phyloP scores from a whole-genome alignment of 2,329 filamentous ascomycete species.

The Hypomyces rosellus region DNA sequence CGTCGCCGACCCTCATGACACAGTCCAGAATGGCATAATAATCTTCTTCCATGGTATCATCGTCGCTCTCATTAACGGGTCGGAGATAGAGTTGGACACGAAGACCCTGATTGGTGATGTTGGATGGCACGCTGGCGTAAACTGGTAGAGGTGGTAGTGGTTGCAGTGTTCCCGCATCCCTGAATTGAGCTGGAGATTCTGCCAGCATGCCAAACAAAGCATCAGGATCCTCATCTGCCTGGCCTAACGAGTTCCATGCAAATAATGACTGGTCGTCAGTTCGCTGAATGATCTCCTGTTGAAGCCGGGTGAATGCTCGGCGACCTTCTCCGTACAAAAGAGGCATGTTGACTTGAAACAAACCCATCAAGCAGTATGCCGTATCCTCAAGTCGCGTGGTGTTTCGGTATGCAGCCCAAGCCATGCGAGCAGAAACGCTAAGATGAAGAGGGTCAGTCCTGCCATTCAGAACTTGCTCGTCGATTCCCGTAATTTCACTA shows the following conservation, averaged over 20 bases:
- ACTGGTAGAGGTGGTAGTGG: constrained; percentile 5
- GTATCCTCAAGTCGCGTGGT: constrained; percentile 16
- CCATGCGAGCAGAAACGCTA: constrained; percentile 12
- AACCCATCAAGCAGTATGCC: constrained; percentile 16
- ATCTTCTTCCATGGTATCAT: constrained; percentile 3
- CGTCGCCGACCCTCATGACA: constrained; percentile 1
- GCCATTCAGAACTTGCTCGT: constrained; percentile 7
- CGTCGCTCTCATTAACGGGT: neutral
- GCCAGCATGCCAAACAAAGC: constrained; percentile 11
- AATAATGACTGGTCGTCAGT: constrained; percentile 16
- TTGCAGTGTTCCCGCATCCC: constrained; percentile 5
- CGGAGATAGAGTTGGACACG: constrained; percentile 9
- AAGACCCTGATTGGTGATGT: constrained; percentile 11
- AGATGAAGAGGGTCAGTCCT: constrained; percentile 6
- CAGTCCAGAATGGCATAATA: constrained; percentile 6
- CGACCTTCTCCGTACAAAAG: constrained; percentile 16
- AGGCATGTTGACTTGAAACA: constrained; percentile 16
- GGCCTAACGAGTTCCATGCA: constrained; percentile 13
- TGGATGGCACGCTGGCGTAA: constrained; percentile 9
- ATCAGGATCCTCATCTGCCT: constrained; percentile 8
- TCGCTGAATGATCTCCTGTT: constrained; percentile 12
- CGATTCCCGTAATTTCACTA: constrained; percentile 5
- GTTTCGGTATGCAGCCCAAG: constrained; percentile 12
- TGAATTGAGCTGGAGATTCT: constrained; percentile 10
- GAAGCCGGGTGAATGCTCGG: constrained; percentile 11